Evolutionary conservation across 2,329 filamentous ascomycete genomes (phyloP).

Genomic region (Ophiosphaerella korrae): DNA sequence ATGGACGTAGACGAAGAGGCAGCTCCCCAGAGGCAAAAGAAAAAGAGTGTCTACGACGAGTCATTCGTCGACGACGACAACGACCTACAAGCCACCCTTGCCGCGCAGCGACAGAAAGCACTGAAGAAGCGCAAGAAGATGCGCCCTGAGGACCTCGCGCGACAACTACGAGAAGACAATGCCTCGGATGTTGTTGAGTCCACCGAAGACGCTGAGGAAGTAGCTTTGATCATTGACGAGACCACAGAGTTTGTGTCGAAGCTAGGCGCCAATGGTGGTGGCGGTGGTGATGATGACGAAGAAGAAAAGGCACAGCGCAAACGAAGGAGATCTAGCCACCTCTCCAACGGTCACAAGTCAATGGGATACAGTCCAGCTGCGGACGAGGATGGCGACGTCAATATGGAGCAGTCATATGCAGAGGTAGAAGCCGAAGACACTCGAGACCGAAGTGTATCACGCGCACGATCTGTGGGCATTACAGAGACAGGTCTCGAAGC

Average conservation of each 20-base stretch:
- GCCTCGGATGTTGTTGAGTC: slow-evolving; percentile 61
- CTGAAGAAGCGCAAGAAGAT: slow-evolving; percentile 91
- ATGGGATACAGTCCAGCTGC: slow-evolving; percentile 36
- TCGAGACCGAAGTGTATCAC: slow-evolving; percentile 35
- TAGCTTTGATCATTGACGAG: slow-evolving; percentile 91
- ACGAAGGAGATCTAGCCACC: slow-evolving; percentile 47
- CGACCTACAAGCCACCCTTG: slow-evolving; percentile 83
- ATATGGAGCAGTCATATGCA: slow-evolving; percentile 60
- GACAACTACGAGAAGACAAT: slow-evolving; percentile 72
- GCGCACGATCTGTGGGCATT: slow-evolving; percentile 55
- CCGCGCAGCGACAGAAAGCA: slow-evolving; percentile 79
- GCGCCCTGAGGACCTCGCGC: slow-evolving; percentile 84
- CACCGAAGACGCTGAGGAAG: slow-evolving; percentile 61
- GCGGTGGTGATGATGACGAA: slow-evolving; percentile 8
- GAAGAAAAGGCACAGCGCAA: slow-evolving; percentile 54
- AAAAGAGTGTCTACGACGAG: slow-evolving; percentile 71
- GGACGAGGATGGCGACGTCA: slow-evolving; percentile 59
- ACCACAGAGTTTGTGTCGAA: slow-evolving; percentile 94
- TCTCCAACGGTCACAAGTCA: slow-evolving; percentile 29
- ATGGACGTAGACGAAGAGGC: slow-evolving; percentile 75
- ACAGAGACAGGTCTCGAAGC: slow-evolving; percentile 78
- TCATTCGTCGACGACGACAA: slow-evolving; percentile 91
- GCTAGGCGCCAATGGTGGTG: slow-evolving; percentile 59
- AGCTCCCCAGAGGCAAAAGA: slow-evolving; percentile 49
- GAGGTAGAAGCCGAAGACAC: slow-evolving; percentile 56